These are phyloP conservation scores for Glutinoglossum americanum DNA, from an alignment of 495 filamentous ascomycete species.

Conservation along the genomic window DNA sequence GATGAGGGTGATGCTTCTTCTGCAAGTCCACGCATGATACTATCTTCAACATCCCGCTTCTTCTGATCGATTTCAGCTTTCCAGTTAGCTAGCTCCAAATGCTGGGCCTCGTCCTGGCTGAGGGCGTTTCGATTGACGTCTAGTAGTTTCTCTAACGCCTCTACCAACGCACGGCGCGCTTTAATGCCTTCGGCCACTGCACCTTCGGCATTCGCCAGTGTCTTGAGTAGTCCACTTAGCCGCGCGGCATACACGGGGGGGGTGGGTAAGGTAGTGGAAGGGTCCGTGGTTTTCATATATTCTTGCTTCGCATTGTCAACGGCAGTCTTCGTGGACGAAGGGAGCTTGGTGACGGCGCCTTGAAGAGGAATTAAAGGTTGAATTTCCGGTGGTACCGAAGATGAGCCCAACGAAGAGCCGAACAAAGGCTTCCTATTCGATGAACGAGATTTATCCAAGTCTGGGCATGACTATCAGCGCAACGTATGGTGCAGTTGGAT, in stretches of 20 bases:
- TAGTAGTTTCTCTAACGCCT: constrained; percentile 63
- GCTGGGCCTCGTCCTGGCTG: constrained; percentile 39
- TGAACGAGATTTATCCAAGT: constrained; percentile 57
- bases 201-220: constrained; percentile 72
- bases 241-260: constrained; percentile 83
- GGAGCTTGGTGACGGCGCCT: constrained; percentile 47
- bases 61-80: constrained; percentile 46
- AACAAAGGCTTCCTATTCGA: constrained; percentile 40
- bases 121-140: constrained; percentile 49
- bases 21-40: constrained; percentile 62
- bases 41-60: constrained; percentile 72
- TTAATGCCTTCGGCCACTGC: constrained; percentile 82
- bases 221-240: constrained; percentile 67
- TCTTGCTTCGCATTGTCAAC: constrained; percentile 50
- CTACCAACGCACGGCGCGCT: constrained; percentile 54
- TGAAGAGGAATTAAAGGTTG: constrained; percentile 49
- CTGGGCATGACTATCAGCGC: constrained; percentile 14
- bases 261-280: constrained; percentile 38
- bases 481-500: background rate
- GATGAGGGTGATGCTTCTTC: constrained; percentile 20
- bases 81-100: constrained; percentile 33
- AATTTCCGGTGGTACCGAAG: constrained; percentile 52
- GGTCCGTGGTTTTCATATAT: constrained; percentile 60
- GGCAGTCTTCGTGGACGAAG: constrained; percentile 35
- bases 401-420: constrained; percentile 41